Percentiles rank a stretch among this genome's conserved stretches.
Conservation (phyloP, 2,329 filamentous ascomycete genomes). For the Fusarium albosuccineum region DNA sequence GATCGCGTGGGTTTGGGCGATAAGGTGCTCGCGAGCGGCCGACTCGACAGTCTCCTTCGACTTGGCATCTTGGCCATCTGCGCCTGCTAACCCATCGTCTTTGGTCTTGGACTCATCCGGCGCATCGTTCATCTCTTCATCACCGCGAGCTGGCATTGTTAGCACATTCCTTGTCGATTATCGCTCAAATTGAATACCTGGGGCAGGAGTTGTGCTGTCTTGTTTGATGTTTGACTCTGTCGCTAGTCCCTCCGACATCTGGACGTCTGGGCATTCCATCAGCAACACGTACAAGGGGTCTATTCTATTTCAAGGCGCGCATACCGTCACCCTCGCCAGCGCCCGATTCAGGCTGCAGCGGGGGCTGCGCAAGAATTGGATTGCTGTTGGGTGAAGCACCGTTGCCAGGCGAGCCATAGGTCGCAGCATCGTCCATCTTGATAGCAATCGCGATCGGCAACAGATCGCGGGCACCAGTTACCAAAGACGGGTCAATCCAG, state of each 20-base stretch:
- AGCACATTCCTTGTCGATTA: constrained; percentile 66
- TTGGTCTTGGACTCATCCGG: constrained; percentile 64
- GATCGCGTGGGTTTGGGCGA: constrained; percentile 94
- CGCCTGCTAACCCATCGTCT: constrained; percentile 63
- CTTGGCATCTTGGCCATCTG: constrained; percentile 70
- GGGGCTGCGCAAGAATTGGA: constrained; percentile 67
- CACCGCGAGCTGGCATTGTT: constrained; percentile 73
- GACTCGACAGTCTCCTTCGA: constrained; percentile 86
- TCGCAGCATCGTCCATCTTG: constrained; percentile 71
- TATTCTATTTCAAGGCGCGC: constrained; percentile 16
- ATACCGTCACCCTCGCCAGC: constrained; percentile 62
- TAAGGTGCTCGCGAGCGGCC: constrained; percentile 89
- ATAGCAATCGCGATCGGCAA: constrained; percentile 30
- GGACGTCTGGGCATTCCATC: constrained; percentile 64
- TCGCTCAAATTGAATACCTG: constrained; percentile 69
- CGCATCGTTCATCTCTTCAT: constrained; percentile 85
- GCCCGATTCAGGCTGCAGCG: constrained; percentile 60
- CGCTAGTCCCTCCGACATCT: constrained; percentile 69
- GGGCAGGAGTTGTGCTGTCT: constrained; percentile 70
- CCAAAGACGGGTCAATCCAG: constrained; percentile 33
- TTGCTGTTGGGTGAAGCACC: constrained; percentile 69
- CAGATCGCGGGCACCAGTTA: constrained; percentile 23
- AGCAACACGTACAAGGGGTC: constrained; percentile 21
- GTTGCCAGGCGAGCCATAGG: constrained; percentile 69
- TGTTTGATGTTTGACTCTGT: constrained; percentile 68